Evolutionary conservation across 331 rosid genomes (phyloP), one percentile per base, ranked within the genome.

Genomic region (Quercus phellos): DNA sequence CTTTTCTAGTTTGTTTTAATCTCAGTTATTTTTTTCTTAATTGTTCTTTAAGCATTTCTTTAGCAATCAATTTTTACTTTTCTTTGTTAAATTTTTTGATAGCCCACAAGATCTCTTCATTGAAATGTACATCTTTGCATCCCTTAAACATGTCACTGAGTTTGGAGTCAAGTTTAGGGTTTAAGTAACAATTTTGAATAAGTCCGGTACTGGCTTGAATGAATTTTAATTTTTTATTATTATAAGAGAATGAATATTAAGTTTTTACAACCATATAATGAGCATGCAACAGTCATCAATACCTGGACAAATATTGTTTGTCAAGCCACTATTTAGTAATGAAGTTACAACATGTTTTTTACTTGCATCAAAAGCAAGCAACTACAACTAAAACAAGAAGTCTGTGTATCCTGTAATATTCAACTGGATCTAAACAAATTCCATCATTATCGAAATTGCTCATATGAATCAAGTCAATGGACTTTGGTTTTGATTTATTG

Each of bases 1-100:
- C 6, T 51, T 67, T 75, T 78, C 68, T 68, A 76, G 56, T 86
- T 55, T 81, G 74, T 68, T 72, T 55, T n/a, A 61, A 68, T 72
- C 63, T 50, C 56, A 46, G 17, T 46, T 46, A 46, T 46, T 46
- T 46, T 13, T 46, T 46, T 46, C 14, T 46, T 46, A 46, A 12
- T 46, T 10, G 17, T 59, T 24, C 16, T 59, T 24, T 22, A 24
- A 59, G 16, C 4, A 59, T 59, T 59, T 59, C 4, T 59, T 26
- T 59, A 14, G 29, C 66, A 59, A 4, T 59, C 66, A 4, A 24
- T 59, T 3, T 29, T 59, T 59, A 12, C 4, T 46, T 56, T 35
- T 16, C 67, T n/a, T 29, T 50, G 11, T 27, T 16, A 21, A 19
- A 46, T 12, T 14, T 51, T 54, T 14, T 24, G 16, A 51, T 38